Conservation (phyloP, 2,329 filamentous ascomycete genomes). For the Aspergillus fructus region DNA sequence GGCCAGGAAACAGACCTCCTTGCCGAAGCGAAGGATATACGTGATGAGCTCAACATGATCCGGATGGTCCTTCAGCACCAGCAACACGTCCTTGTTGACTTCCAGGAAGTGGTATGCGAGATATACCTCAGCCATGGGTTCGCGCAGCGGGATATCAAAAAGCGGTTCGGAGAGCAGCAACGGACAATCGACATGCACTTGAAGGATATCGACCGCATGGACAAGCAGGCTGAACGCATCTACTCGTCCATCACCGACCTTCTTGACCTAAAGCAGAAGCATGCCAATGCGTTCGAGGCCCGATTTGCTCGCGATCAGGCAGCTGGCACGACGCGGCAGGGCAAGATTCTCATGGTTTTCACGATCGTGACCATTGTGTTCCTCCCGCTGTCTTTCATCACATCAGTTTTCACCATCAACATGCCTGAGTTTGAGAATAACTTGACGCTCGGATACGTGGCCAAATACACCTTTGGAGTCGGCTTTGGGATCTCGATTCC, state of each 20-base stretch:
- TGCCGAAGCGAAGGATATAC: conserved; percentile 65
- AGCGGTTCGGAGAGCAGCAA: conserved; percentile 57
- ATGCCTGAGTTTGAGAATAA: conserved; percentile 46
- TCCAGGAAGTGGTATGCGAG: conserved; percentile 37
- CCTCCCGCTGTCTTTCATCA: conserved; percentile 56
- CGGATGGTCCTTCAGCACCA: conserved; percentile 40
- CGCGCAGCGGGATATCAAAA: conserved; percentile 51
- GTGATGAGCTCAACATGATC: conserved; percentile 67
- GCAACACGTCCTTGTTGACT: conserved; percentile 34
- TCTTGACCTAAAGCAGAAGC: conserved; percentile 68
- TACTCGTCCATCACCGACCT: conserved; percentile 62
- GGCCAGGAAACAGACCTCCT: conserved; percentile 61
- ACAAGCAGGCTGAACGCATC: conserved; percentile 60
- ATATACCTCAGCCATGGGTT: conserved; percentile 34
- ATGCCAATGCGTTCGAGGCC: conserved; percentile 66
- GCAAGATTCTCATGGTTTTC: conserved; percentile 59
- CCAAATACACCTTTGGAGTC: conserved; percentile 57
- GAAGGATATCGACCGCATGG: conserved; percentile 64
- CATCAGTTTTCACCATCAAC: conserved; percentile 57
- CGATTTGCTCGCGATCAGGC: conserved; percentile 60
- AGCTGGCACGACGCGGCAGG: conserved; percentile 58
- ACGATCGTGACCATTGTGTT: conserved; percentile 61
- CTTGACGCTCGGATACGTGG: conserved; percentile 51
- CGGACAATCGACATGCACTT: conserved; percentile 58
- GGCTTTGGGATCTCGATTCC: conserved; percentile 55